phyloP scores from a whole-genome alignment of 345 rosid species.

The Dimocarpus longan region DNA sequence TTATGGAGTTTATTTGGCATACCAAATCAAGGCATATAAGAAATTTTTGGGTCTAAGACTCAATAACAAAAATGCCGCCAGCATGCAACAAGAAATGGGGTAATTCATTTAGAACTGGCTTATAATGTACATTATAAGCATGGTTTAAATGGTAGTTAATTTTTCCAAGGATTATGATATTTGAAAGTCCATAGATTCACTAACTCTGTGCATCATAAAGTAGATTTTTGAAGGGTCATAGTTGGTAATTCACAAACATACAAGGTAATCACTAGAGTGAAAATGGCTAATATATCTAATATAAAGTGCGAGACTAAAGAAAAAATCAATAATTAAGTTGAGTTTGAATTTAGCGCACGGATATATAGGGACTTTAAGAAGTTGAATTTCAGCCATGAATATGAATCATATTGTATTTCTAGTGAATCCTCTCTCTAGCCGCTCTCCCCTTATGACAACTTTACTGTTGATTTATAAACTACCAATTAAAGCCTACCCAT shows the following conservation, averaged over 20 bases:
- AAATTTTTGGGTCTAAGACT: not conserved
- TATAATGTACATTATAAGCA: not conserved
- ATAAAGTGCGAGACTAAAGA: not conserved
- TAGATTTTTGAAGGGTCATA: not conserved
- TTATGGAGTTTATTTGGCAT: not conserved
- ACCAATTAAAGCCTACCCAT: too few species aligned
- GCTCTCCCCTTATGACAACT: too few species aligned
- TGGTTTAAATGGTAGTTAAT: not conserved
- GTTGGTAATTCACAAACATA: not conserved
- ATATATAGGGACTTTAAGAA: too few species aligned
- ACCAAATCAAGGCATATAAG: not conserved
- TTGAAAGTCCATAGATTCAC: not conserved
- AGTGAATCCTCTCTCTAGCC: too few species aligned
- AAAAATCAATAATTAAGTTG: too few species aligned
- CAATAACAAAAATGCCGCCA: not conserved
- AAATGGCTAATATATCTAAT: slow-evolving; percentile 1
- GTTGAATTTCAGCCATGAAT: too few species aligned
- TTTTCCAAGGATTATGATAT: not conserved
- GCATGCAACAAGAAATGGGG: not conserved
- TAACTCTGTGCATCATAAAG: not conserved
- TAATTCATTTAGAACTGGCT: not conserved
- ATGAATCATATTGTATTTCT: too few species aligned
- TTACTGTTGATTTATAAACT: too few species aligned
- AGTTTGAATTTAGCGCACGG: too few species aligned
- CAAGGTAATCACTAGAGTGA: not conserved